Evolutionary conservation across 345 rosid species (phyloP).

Genomic region (Dipteronia dyeriana): DNA sequence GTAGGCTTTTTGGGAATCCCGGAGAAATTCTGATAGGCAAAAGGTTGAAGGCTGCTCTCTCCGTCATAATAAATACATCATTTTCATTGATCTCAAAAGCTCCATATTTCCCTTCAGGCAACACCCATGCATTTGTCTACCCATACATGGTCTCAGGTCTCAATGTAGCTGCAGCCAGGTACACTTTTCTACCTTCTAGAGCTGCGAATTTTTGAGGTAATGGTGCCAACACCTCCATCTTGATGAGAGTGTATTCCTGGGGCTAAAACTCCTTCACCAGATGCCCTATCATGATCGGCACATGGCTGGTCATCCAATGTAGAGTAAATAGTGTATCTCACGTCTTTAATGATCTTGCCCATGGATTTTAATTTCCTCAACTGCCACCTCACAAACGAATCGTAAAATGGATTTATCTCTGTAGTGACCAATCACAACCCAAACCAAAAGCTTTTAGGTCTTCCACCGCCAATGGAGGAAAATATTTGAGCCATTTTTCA

Average conservation of each 20-base stretch:
- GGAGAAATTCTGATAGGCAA: slow-evolving; percentile 84
- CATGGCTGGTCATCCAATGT: slow-evolving; percentile 96
- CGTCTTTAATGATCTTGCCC: slow-evolving; percentile 90
- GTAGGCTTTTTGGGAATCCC: slow-evolving; percentile 66
- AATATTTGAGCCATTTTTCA: slow-evolving; percentile 69
- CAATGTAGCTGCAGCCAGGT: slow-evolving; percentile 84
- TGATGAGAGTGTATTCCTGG: slow-evolving; percentile 87
- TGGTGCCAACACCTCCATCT: slow-evolving; percentile 81
- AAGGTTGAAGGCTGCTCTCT: slow-evolving; percentile 84
- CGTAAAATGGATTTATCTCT: slow-evolving; percentile 71
- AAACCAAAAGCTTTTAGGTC: slow-evolving; percentile 87
- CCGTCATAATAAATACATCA: slow-evolving; percentile 71
- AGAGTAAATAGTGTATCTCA: slow-evolving; percentile 78
- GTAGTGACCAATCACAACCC: slow-evolving; percentile 97
- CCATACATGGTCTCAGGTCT: slow-evolving; percentile 99
- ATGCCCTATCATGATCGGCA: slow-evolving; percentile 94
- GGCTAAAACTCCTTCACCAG: slow-evolving; percentile 96
- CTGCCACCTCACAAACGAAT: slow-evolving; percentile 89
- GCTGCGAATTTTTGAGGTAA: slow-evolving; percentile 64
- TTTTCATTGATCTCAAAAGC: slow-evolving; percentile 85
- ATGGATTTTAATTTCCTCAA: slow-evolving; percentile 80
- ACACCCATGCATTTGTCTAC: slow-evolving; percentile 94
- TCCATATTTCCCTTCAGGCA: slow-evolving; percentile 93
- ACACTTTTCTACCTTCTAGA: slow-evolving; percentile 75
- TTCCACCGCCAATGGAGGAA: slow-evolving; percentile 76